Base-by-base conservation (phyloP, 495 filamentous ascomycete genomes). In the Xanthoparmelia taractica region DNA sequence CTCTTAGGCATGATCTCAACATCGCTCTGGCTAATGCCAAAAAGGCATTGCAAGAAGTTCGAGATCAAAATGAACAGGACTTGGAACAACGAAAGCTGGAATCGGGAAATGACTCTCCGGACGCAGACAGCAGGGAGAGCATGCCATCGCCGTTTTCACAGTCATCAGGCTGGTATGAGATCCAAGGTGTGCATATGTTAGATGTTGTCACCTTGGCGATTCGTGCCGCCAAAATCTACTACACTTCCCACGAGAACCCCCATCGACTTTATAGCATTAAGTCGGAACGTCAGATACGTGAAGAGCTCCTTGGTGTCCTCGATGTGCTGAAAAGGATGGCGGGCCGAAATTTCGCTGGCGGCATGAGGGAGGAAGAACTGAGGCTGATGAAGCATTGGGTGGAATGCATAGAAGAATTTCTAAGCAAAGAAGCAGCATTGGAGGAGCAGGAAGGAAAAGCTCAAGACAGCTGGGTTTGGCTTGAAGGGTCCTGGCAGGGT, bases 131-230 rank as follows among this genome's bases (percentile, higher is more conserved):
- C 23, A 66, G 65, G 33, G 40, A 56, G 58, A 63, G 57, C 58
- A 58, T 45, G 34, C 70, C 17, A 57, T 67, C 69, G 29, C 52
- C 66, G 20, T 58, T 65, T 25, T 54, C 65, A 33, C 64, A 76
- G 23, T 76, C 74, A 2, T 79, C 79, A 63, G 87, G 86, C 10
- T 94, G 87, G 82, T 82, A 89, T 70, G 90, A 97, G 70, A 80
- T 96, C 8, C 89, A 97, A 72, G 94, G 94, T 11, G 83, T 96
- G 76, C 89, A 95, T 63, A 82, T 98, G 45, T 78, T 97, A 41
- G 94, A 97, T 69, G 84, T 96, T 55, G 86, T 93, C 74, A 98
- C 94, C 5, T 79, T 97, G 52, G 92, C 92, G 18, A 96, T 98
- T 63, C 86, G 91, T 40, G 92, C 95, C 10, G 94, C 94, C 40